A percentile compares a stretch with the other conserved stretches of the same genome.
Evolutionary conservation across 1,284 basidiomycete species (phyloP).

Genomic region (Ceratobasidium sp.): DNA sequence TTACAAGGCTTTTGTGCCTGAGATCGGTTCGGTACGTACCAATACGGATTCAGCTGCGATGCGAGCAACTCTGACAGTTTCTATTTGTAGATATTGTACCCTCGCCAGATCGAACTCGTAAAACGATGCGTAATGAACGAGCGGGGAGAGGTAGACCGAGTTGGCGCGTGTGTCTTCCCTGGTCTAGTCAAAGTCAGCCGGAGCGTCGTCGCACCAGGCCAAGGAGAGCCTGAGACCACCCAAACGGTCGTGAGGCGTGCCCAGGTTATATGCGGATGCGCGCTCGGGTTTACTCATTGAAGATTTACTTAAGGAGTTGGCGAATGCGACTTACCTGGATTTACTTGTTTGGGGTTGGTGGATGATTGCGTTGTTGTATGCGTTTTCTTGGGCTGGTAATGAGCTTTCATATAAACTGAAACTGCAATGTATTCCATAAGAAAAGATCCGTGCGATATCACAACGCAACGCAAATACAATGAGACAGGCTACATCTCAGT

Average conservation of each 20-base stretch:
- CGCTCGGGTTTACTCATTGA: constrained; percentile 58
- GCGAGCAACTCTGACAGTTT: constrained; percentile 34
- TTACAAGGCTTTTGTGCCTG: constrained; percentile 84
- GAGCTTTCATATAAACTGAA: too few relatives aligned
- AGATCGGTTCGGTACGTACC: constrained; percentile 71
- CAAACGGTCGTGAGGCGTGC: constrained; percentile 83
- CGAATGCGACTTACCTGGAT: too few relatives aligned
- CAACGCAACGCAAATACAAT: not conserved
- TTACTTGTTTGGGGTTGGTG: too few relatives aligned
- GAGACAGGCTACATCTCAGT: too few relatives aligned
- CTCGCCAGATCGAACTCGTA: constrained; percentile 80
- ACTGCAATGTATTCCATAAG: not conserved
- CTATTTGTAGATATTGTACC: constrained; percentile 59
- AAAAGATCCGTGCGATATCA: not conserved
- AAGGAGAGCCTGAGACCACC: constrained; percentile 62
- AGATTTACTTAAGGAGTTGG: too few relatives aligned
- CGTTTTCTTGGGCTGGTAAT: too few relatives aligned
- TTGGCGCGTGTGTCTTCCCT: constrained; percentile 85
- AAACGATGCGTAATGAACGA: constrained; percentile 82
- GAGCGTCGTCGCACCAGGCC: constrained; percentile 57
- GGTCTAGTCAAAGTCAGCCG: constrained; percentile 82
- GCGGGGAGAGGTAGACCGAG: constrained; percentile 73
- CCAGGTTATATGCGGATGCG: constrained; percentile 86
- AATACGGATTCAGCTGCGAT: not conserved
- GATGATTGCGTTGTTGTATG: too few relatives aligned